phyloP scores from a whole-genome alignment of 2,329 filamentous ascomycete genomes.

The Diaporthe sp. region DNA sequence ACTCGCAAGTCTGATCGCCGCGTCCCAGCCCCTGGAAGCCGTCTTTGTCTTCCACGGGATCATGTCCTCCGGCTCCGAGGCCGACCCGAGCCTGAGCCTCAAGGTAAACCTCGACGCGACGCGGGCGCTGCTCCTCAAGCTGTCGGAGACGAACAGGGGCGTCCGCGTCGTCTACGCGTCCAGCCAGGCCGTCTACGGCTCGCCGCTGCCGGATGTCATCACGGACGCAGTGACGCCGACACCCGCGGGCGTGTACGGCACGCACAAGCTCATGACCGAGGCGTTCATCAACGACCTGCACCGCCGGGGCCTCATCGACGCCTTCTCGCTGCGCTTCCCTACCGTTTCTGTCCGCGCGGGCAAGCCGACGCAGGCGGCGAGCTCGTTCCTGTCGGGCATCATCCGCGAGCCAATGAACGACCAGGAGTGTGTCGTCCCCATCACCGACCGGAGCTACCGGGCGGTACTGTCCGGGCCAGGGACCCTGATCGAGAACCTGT shows the following conservation, averaged over 20 bases:
- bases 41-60: constrained; percentile 74
- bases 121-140: constrained; percentile 38
- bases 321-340: constrained; percentile 51
- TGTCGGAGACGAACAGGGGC: constrained; percentile 37
- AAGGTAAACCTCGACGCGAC: constrained; percentile 39
- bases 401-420: constrained; percentile 67
- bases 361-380: constrained; percentile 71
- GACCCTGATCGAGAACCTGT: constrained; percentile 60
- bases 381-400: constrained; percentile 72
- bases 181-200: constrained; percentile 72
- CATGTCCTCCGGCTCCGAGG: constrained; percentile 74
- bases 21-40: constrained; percentile 36
- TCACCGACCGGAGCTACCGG: constrained; percentile 54
- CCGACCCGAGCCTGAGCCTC: constrained; percentile 61
- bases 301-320: constrained; percentile 68
- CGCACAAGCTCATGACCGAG: constrained; percentile 74
- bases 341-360: constrained; percentile 73
- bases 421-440: constrained; percentile 36
- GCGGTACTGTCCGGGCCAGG: constrained; percentile 61
- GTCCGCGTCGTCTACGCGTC: constrained; percentile 49
- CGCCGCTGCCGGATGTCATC: constrained; percentile 37
- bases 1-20: constrained; percentile 36
- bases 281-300: constrained; percentile 65
- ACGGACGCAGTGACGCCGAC: constrained; percentile 62
- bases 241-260: constrained; percentile 71